These are phyloP conservation scores for Aspergillus intermedius DNA, from an alignment of 2,329 filamentous ascomycete species.

Conservation along the genomic window DNA sequence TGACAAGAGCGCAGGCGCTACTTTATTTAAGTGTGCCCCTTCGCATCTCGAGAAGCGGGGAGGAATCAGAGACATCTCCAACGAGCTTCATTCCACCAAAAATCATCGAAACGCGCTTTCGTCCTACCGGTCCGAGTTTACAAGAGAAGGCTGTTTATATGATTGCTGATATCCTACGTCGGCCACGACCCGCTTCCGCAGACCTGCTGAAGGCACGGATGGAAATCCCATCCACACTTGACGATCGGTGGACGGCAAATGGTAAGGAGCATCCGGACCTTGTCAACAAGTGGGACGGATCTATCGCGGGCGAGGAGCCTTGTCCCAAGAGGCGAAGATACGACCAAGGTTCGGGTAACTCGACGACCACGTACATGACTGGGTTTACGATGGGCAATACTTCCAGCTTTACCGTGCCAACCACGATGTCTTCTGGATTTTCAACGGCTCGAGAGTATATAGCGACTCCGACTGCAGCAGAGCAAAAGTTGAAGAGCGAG, in stretches of 20 bases:
- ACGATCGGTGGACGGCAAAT: constrained; percentile 62
- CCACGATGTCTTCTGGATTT: constrained; percentile 50
- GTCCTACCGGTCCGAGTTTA: constrained; percentile 63
- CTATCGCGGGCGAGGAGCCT: constrained; percentile 12
- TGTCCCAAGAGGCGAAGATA: constrained; percentile 23
- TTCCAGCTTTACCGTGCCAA: constrained; percentile 27
- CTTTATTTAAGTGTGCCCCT: constrained; percentile 78
- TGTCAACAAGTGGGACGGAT: constrained; percentile 33
- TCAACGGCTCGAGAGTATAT: constrained; percentile 55
- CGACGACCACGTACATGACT: constrained; percentile 35
- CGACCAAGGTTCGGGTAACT: constrained; percentile 13
- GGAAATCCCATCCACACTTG: constrained; percentile 47
- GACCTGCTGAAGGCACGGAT: constrained; percentile 46
- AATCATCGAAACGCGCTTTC: constrained; percentile 48
- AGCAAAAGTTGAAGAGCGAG: constrained; percentile 5
- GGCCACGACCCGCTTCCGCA: constrained; percentile 53
- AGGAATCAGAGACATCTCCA: constrained; percentile 54
- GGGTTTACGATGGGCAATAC: constrained; percentile 58
- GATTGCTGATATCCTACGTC: constrained; percentile 64
- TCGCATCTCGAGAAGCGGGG: constrained; percentile 53
- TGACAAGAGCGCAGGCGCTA: constrained; percentile 84
- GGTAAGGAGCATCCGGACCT: constrained; percentile 44
- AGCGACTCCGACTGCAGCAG: constrained; percentile 20
- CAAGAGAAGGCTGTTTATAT: constrained; percentile 55
- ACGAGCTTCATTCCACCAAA: constrained; percentile 64